These are phyloP conservation scores for Excoecaria cochinchinensis DNA, from an alignment of 345 rosid species.

Conservation along the genomic window DNA sequence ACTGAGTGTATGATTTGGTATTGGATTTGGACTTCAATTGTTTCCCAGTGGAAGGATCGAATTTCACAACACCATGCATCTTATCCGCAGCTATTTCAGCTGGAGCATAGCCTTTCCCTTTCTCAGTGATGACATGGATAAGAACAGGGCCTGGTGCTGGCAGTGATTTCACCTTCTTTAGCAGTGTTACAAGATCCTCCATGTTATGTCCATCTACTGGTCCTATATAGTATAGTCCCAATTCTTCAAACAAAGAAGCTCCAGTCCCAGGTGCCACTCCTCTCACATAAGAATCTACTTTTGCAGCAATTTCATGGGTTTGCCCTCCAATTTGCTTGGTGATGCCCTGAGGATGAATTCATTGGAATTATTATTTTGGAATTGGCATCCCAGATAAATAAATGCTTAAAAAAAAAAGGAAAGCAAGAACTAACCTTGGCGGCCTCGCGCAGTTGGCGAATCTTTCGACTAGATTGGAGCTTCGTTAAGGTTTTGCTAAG, in stretches of 20 bases:
- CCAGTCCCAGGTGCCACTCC: conserved; percentile 28
- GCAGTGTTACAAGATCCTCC: conserved; percentile 41
- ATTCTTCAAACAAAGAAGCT: conserved; percentile 44
- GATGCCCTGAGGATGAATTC: conserved; percentile 21
- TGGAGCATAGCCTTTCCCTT: conserved; percentile 52
- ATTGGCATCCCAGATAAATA: background rate
- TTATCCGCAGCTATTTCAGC: conserved; percentile 51
- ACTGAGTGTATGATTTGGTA: conserved; percentile 34
- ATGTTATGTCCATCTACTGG: conserved; percentile 50
- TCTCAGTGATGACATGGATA: conserved; percentile 50
- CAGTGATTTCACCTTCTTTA: conserved; percentile 31
- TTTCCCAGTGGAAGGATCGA: conserved; percentile 46
- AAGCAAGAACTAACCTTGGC: conserved; percentile 33
- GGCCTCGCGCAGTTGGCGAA: conserved; percentile 36
- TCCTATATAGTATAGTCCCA: conserved; percentile 47
- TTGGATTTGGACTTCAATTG: conserved; percentile 33
- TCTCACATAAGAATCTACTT: conserved; percentile 29
- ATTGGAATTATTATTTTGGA: too few relatives aligned
- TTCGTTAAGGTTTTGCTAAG: conserved; percentile 36
- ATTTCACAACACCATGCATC: conserved; percentile 56
- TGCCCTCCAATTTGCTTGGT: conserved; percentile 38
- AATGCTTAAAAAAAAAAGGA: background rate
- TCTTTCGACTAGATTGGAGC: conserved; percentile 30
- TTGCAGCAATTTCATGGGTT: conserved; percentile 33
- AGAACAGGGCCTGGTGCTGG: conserved; percentile 46